phyloP scores from a whole-genome alignment of 208 protist genomes.

The Trypanosoma brucei region DNA sequence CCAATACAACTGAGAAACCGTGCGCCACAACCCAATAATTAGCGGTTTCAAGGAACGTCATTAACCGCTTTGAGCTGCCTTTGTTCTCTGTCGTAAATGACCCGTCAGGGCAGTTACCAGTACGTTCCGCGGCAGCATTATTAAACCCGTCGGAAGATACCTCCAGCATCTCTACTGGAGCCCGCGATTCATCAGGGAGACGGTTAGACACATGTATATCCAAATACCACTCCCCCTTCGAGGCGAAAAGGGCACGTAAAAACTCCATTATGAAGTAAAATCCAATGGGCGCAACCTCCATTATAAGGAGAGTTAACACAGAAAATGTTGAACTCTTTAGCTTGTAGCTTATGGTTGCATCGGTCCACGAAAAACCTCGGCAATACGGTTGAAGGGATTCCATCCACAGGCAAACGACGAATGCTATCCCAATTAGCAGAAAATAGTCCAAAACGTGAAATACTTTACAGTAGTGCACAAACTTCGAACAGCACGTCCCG shows the following conservation, averaged over 20 bases:
- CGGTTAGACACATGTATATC: background rate
- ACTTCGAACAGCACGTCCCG: background rate
- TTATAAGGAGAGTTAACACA: constrained; percentile 36
- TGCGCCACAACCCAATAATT: constrained; percentile 58
- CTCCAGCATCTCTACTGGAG: background rate
- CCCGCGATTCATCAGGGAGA: background rate
- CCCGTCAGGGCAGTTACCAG: background rate
- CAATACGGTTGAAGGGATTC: constrained; percentile 29
- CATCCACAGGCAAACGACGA: constrained; percentile 1
- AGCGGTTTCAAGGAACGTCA: constrained; percentile 23
- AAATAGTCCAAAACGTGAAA: constrained; percentile 15
- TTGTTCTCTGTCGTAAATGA: background rate
- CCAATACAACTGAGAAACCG: constrained; percentile 21
- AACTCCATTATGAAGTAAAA: constrained; percentile 15
- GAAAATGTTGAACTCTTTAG: constrained; percentile 37
- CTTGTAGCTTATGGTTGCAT: constrained; percentile 36
- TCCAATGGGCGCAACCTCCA: constrained; percentile 32
- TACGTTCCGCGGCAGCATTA: background rate
- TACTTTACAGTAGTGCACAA: background rate
- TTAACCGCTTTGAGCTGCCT: background rate
- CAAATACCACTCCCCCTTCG: constrained; percentile 2
- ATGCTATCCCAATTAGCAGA: constrained; percentile 1
- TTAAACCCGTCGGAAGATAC: background rate
- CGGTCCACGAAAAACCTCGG: constrained; percentile 46
- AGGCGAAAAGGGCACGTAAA: background rate